Conservation (phyloP, 164 flowering plant species). For the Warburgia ugandensis region DNA sequence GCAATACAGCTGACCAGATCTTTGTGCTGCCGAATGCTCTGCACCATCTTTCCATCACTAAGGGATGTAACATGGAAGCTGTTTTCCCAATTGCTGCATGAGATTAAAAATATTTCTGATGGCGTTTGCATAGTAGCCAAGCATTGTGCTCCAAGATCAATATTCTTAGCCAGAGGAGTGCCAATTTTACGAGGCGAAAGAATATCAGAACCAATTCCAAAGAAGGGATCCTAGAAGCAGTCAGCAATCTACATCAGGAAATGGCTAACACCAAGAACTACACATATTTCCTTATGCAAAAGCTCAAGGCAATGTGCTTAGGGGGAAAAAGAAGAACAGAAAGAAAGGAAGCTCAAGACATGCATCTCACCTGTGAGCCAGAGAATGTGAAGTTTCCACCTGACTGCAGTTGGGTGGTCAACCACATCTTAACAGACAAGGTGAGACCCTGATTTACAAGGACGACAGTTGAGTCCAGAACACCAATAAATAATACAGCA, state of each 20-base stretch:
- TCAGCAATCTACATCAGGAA: conserved; percentile 1
- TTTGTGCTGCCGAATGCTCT: conserved; percentile 88
- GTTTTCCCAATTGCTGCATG: conserved; percentile 98
- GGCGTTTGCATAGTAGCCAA: conserved; percentile 75
- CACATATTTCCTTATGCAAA: no score
- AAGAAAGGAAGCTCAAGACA: neutral
- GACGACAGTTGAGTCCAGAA: conserved; percentile 64
- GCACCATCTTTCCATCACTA: conserved; percentile 83
- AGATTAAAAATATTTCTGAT: conserved; percentile 67
- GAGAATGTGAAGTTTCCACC: conserved; percentile 98
- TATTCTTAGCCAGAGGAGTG: conserved; percentile 70
- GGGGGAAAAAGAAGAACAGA: neutral
- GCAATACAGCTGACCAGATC: conserved; percentile 94
- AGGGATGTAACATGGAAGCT: conserved; percentile 87
- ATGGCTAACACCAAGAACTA: neutral
- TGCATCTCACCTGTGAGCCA: conserved; percentile 59
- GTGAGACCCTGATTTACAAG: conserved; percentile 70
- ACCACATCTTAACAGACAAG: conserved; percentile 92
- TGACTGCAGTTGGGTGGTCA: conserved; percentile 89
- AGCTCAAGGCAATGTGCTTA: no score
- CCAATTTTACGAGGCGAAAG: conserved; percentile 84
- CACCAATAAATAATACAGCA: conserved; percentile 51
- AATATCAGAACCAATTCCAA: conserved; percentile 91
- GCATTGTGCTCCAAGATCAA: conserved; percentile 81
- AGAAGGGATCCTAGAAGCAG: conserved; percentile 80